These are phyloP conservation scores for Fraxinus anomala DNA, from an alignment of 257 asterid genomes.

Conservation along the genomic window DNA sequence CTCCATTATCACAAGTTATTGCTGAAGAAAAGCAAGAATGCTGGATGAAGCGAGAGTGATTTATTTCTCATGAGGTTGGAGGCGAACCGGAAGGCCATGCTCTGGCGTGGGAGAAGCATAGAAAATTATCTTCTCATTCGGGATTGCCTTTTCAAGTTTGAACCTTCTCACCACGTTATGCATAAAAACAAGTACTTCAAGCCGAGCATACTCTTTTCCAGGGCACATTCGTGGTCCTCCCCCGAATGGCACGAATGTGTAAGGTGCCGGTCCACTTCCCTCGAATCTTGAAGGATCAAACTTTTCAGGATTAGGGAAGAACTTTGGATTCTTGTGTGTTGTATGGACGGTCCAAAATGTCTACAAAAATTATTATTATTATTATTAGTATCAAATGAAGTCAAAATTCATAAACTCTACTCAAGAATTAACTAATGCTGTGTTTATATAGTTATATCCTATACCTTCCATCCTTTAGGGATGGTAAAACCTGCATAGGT, in stretches of 20 bases:
- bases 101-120: slow-evolving; percentile 40
- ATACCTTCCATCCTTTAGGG: slow-evolving; percentile 67
- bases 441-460: slow-evolving; percentile 5
- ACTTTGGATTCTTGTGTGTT: slow-evolving; percentile 48
- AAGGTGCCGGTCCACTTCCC: slow-evolving; percentile 55
- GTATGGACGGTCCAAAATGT: slow-evolving; percentile 50
- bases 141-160: slow-evolving; percentile 39
- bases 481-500: slow-evolving; percentile 60
- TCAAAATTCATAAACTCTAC: not conserved
- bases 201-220: slow-evolving; percentile 56
- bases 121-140: slow-evolving; percentile 50
- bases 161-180: slow-evolving; percentile 52
- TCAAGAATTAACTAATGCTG: not conserved
- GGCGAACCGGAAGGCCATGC: slow-evolving; percentile 50
- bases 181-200: slow-evolving; percentile 51
- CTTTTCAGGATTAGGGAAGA: slow-evolving; percentile 53
- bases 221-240: slow-evolving; percentile 57
- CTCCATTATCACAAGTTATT: not conserved
- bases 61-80: slow-evolving; percentile 43
- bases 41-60: not conserved
- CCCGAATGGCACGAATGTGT: slow-evolving; percentile 53
- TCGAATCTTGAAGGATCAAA: slow-evolving; percentile 57
- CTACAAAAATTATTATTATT: slow-evolving; percentile 20
- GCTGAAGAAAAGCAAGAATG: too few relatives aligned
- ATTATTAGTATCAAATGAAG: not conserved